Evolutionary conservation across 495 filamentous ascomycete species (phyloP), one percentile per base, ranked within the genome.

Genomic region (Bombardia bombarda): DNA sequence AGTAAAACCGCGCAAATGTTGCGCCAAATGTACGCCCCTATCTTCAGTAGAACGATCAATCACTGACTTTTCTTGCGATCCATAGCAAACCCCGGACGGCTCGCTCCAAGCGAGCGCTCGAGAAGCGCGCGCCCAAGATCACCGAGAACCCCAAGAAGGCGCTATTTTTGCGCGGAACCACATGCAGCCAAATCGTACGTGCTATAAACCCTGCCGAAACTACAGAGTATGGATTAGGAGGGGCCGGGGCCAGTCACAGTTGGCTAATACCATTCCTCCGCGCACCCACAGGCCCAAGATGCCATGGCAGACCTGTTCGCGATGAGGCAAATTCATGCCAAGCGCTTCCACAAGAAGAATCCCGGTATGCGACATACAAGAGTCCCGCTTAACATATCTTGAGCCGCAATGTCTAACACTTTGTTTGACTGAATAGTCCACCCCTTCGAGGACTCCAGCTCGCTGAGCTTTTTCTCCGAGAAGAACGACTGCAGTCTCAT

Each of bases 301-400:
- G 82, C 87, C 31, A 67, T 95, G 42, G 81, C 77, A 43, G 89
- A 95, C 53, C 77, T 98, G 30, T 74, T 88, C 62, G 75, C 83
- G 19, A 68, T 97, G 54, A 85, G 88, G 46, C 78, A 83, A 45
- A 86, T 87, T 6, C 63, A 87, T 48, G 78, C 81, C 17, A 75
- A 88, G 60, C 87, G 87, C 42, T 95, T 98, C 72, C 84, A 76
- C 63, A 97, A 96, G 73, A 95, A 94, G 68, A 98, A 98, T 61
- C 69, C 76, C 42, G 80, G 50, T 52, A 43, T 40, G 49, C 26
- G 6, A n/a, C n/a, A n/a, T n/a, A n/a, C n/a, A n/a, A n/a, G n/a
- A n/a, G 13, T 14, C 32, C 32, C 32, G n/a, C 4, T 10, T 38
- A 13, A 21, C 25, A 13, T n/a, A 13, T 21, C 16, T 14, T 1